Base-by-base conservation (phyloP, 1,284 basidiomycete genomes). In the Albatrellus sp. region DNA sequence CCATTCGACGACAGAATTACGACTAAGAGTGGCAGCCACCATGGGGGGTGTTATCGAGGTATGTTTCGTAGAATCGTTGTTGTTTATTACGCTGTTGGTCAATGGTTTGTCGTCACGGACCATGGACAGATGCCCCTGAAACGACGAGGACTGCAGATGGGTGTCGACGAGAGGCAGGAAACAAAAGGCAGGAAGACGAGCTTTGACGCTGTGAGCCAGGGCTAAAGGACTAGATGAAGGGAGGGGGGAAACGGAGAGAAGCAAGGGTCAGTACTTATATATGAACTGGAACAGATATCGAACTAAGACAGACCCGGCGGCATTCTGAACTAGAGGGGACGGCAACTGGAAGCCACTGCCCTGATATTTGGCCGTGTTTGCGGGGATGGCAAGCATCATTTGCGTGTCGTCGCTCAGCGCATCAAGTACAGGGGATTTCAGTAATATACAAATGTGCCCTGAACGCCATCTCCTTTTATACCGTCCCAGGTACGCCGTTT, bases 1-100 rank as follows among this genome's bases (percentile, higher is more conserved):
- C 82, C 81, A 85, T 54, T 69, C 62, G 36, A 80, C 20, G 24
- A 47, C 43, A 24, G 47, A n/a, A 8, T 19, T 17, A 1, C 24
- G 43, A 24, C n/a, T 11, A 29, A 17, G 1, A 30, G 31, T 16
- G 29, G 14, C 28, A 10, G 45, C 37, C 2, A 31, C 24, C 37
- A 37, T 32, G 39, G 44, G 12, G 1, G 44, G 31, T 13, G n/a
- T 34, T n/a, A 28, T 38, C 2, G 36, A 1, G 5, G 38, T 31
- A 10, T 37, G 34, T 14, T 31, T 24, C n/a, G 35, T 42, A 5
- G 40, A 29, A 12, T 37, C 31, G 20, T 42, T 43, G 17, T 51
- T 45, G 5, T 30, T n/a, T n/a, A 43, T 28, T 16, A 46, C 20
- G 32, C 36, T 20, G 9, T 42, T 44, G 4, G 42, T 30, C 14